Conservation (phyloP, 805 yeast genomes). For the Wickerhamiella vanderwaltii region DNA sequence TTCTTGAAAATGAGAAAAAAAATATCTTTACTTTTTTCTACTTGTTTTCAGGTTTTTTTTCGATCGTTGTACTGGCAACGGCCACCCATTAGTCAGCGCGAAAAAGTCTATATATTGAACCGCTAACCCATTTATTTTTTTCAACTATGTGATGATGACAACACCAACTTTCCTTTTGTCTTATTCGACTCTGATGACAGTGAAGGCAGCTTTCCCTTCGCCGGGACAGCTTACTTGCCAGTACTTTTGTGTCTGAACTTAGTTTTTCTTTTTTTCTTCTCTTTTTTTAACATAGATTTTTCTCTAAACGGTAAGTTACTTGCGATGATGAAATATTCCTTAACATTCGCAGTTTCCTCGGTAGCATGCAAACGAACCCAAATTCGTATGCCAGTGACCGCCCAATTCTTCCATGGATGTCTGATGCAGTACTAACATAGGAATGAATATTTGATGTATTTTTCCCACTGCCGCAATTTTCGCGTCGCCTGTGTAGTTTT, state of each 20-base stretch:
- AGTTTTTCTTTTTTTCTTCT: conserved; percentile 10
- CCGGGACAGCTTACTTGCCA: conserved; percentile 31
- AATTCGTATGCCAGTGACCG: conserved; percentile 32
- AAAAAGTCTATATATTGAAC: conserved; percentile 4
- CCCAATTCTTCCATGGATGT: conserved; percentile 33
- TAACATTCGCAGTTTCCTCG: conserved; percentile 37
- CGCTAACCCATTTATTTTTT: neutral
- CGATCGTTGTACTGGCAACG: too few relatives aligned
- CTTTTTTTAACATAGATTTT: too few relatives aligned
- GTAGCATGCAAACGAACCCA: conserved; percentile 33
- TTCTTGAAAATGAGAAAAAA: too few relatives aligned
- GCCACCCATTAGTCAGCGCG: too few relatives aligned
- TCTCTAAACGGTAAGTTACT: conserved; percentile 18
- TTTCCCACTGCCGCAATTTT: neutral
- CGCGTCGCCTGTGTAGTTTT: too few relatives aligned
- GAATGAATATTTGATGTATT: neutral
- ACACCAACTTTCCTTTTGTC: conserved; percentile 29
- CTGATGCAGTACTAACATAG: conserved; percentile 27
- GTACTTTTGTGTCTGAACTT: conserved; percentile 27
- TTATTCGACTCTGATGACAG: conserved; percentile 33
- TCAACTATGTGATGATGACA: conserved; percentile 26
- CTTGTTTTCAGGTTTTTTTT: too few relatives aligned
- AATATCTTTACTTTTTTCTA: too few relatives aligned
- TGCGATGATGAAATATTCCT: conserved; percentile 28
- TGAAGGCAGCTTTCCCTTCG: conserved; percentile 25